Base-by-base conservation (phyloP, 2,329 filamentous ascomycete species). In the Alternaria gansuensis region DNA sequence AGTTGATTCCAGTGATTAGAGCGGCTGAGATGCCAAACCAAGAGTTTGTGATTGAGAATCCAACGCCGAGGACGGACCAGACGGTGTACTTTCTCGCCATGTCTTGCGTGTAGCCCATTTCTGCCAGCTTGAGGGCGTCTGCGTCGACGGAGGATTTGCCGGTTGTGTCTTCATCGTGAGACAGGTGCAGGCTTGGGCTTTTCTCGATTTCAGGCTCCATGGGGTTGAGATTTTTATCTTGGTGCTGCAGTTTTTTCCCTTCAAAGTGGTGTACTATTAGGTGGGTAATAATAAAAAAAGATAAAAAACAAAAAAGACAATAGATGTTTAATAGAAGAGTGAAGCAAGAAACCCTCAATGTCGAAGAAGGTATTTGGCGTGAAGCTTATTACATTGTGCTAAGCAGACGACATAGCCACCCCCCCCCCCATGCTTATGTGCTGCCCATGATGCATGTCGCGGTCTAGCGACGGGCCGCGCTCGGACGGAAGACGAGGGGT, bases 11-110 rank as follows among this genome's bases (percentile, higher is more conserved):
- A 1, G 82, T 83, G 57, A 82, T 75, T 60, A 84, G 63, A 5
- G 79, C 80, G 8, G 81, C 79, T 1, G 80, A 81, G 51, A 84
- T 82, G 49, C 80, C 82, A 59, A 82, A 82, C 82, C 82, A 84
- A 1, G 80, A 82, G 60, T 84, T 83, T 28, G 81, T 82, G 54
- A 84, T 77, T 8, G 79, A 82, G 66, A 83, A 84, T 9, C 82
- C 81, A 11, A 83, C 80, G n/a, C 81, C 82, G 3, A 83, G 75
- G 36, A 83, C 75, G 0, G 81, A 82, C 64, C 80, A 74, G n/a
- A 83, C 75, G 33, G 77, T 80, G 71, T 81, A 83, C 57, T 83
- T 83, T 37, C 82, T 77, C 55, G 70, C 73, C 74, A 82, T 76
- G 52, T 82, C 80, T 63, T 83, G 82, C 2, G 72, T 75, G 63